A percentile compares a stretch with the other conserved stretches of the same genome.
phyloP scores from a whole-genome alignment of 2,329 filamentous ascomycete genomes.

The Cladosporium velox region DNA sequence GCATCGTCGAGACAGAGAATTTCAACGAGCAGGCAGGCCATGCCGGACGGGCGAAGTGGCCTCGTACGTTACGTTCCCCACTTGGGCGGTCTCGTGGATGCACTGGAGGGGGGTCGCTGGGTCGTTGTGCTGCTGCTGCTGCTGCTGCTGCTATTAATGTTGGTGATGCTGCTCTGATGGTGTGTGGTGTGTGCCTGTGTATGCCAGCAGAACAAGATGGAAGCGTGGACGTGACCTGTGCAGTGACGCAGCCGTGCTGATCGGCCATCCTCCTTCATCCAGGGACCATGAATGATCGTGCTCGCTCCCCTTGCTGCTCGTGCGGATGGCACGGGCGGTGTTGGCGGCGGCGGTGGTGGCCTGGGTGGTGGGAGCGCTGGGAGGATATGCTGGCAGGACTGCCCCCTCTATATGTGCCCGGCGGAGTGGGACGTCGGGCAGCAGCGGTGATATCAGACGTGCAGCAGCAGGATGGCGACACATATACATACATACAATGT shows the following conservation, averaged over 20 bases:
- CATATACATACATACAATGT: neutral
- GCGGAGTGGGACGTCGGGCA: neutral
- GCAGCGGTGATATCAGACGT: neutral
- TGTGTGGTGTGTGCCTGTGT: neutral
- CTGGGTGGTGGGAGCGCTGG: neutral
- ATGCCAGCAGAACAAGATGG: slow-evolving; percentile 2
- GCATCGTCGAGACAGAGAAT: slow-evolving; percentile 7
- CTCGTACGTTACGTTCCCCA: neutral
- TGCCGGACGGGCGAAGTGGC: neutral
- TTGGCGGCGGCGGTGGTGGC: neutral
- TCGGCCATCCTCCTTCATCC: slow-evolving; percentile 12
- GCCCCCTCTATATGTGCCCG: neutral
- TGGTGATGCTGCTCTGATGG: neutral
- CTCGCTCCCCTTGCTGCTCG: slow-evolving; percentile 8
- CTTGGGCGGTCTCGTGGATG: neutral
- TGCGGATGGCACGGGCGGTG: slow-evolving; percentile 3
- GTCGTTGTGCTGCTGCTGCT: neutral
- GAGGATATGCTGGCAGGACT: neutral
- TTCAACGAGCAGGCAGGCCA: neutral
- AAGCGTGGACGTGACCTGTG: slow-evolving; percentile 3
- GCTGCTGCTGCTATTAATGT: neutral
- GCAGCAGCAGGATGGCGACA: neutral
- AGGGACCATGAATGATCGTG: slow-evolving; percentile 4
- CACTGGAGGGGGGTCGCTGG: neutral
- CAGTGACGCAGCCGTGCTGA: slow-evolving; percentile 16